Evolutionary conservation across 2,329 filamentous ascomycete genomes (phyloP), one percentile per base, ranked within the genome.

Genomic region (Fusarium poae): DNA sequence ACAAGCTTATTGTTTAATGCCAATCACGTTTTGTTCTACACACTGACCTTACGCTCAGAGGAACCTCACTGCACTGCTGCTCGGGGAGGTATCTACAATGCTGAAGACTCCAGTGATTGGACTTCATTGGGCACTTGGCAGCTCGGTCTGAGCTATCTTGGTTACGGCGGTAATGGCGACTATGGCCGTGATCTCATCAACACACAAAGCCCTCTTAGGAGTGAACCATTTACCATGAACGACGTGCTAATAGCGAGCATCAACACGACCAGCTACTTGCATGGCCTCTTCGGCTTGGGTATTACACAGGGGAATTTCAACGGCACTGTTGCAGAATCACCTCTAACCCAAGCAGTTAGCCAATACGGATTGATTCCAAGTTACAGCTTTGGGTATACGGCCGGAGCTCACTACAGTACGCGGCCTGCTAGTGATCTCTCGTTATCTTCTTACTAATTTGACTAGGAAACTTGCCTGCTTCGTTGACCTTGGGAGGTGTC

Each of bases 361-460:
- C 78, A 83, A 13, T 82, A 85, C 58, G 85, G 86, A 11, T 81
- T 79, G 59, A 91, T 93, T 48, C 89, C 91, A 2, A 93, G 91
- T 75, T 83, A 92, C 65, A 92, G 89, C 42, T 93, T 91, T 75
- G 91, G 89, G 52, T 94, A 90, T 76, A 93, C 91, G 5, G 91
- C 91, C 40, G 92, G 92, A 18, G 90, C 90, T n/a, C 85, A 85
- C 65, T 93, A 93, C 74, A 84, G 89, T 89, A 80, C 76, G 85
- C 59, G 18, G n/a, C 29, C 16, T 35, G 20, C 7, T n/a, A 10
- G 35, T 34, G 12, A 25, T 30, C 21, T 23, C 11, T 56, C 13
- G 23, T 11, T 20, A 10, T 52, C 25, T 18, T 46, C 12, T 50
- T 15, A 51, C 67, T 75, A 27, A 73, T 51, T 8, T 9, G 9